Percentiles rank a stretch among this genome's conserved stretches.
These are phyloP conservation scores for Cercospora sp. DNA, from an alignment of 2,329 filamentous ascomycete species.

Conservation along the genomic window DNA sequence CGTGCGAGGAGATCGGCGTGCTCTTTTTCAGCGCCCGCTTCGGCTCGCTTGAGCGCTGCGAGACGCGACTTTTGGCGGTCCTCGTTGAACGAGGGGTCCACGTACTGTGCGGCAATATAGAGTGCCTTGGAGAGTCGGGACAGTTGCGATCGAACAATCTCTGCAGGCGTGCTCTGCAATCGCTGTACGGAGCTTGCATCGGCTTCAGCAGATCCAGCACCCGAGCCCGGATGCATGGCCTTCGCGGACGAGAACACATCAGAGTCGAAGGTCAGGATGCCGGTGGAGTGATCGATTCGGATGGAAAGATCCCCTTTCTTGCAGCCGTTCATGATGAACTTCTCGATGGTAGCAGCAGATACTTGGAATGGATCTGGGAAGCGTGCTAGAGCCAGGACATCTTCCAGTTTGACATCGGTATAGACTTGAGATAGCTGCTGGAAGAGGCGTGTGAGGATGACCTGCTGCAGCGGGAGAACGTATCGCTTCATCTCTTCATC, in stretches of 20 bases:
- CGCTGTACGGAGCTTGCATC: constrained; percentile 86
- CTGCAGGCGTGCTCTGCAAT: constrained; percentile 94
- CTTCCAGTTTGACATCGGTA: constrained; percentile 91
- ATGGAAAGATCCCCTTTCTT: constrained; percentile 99
- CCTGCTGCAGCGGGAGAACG: constrained; percentile 91
- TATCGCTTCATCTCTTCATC: constrained; percentile 98
- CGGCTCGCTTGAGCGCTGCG: constrained; percentile 76
- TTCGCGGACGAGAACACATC: constrained; percentile 98
- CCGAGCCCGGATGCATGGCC: constrained; percentile 81
- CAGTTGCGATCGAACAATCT: constrained; percentile 94
- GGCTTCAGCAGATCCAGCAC: constrained; percentile 80
- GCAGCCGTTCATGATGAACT: constrained; percentile 99
- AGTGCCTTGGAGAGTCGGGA: constrained; percentile 88
- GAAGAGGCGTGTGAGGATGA: constrained; percentile 96
- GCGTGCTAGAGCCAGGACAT: constrained; percentile 88
- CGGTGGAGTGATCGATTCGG: constrained; percentile 91
- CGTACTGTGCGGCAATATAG: constrained; percentile 92
- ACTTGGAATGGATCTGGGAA: constrained; percentile 98
- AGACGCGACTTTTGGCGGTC: constrained; percentile 76
- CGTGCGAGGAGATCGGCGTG: constrained; percentile 81
- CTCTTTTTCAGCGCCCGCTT: constrained; percentile 87
- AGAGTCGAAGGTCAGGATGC: constrained; percentile 93
- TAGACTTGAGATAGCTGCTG: constrained; percentile 99
- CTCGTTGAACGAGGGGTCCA: constrained; percentile 86
- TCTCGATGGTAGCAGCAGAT: constrained; percentile 86